Evolutionary conservation across 306 rosid species (phyloP), one percentile per base, ranked within the genome.

Genomic region (Cicer cuneatum): DNA sequence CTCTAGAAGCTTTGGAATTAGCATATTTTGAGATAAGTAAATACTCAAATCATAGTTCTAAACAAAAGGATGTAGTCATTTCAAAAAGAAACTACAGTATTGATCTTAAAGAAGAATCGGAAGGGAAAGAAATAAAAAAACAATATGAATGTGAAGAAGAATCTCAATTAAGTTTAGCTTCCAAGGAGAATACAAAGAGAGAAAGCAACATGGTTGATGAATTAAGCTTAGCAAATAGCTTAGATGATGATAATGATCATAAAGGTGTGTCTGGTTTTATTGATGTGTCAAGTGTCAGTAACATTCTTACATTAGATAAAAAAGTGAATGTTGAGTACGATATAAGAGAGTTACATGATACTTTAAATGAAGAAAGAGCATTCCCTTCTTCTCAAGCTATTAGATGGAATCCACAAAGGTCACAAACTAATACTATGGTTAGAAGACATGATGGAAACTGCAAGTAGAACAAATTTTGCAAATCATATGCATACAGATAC

Each of bases 1-100:
- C 77, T 35, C 65, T 79, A 81, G 76, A 81, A 66, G 85, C 85
- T 72, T 74, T 77, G 48, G 72, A 82, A 77, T 82, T 69, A 14
- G 80, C 78, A 41, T 82, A 72, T 74, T 33, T 33, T 78, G 87
- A 69, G 14, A 83, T 73, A 1, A 74, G 46, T 16, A 61, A 80
- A 63, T 67, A 68, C 40, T 69, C 74, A 9, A 69, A 73, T 33
- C 53, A 68, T 21, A 74, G 75, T 57, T 81, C 51, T 63, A 70
- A 78, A 48, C 66, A 61, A 24, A 80, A 76, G 73, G 70, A 65
- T 70, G 70, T 13, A 63, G 24, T 51, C 33, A 62, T 14, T 43
- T 63, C 63, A 11, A 78, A 52, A 61, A 19, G 62, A 14, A 65
- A 58, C 46, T 21, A 37, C 4, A 41, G 11, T 60, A 74, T 35